Evolutionary conservation across 2,329 filamentous ascomycete species (phyloP).

Genomic region (Aspergillus phoenicis): DNA sequence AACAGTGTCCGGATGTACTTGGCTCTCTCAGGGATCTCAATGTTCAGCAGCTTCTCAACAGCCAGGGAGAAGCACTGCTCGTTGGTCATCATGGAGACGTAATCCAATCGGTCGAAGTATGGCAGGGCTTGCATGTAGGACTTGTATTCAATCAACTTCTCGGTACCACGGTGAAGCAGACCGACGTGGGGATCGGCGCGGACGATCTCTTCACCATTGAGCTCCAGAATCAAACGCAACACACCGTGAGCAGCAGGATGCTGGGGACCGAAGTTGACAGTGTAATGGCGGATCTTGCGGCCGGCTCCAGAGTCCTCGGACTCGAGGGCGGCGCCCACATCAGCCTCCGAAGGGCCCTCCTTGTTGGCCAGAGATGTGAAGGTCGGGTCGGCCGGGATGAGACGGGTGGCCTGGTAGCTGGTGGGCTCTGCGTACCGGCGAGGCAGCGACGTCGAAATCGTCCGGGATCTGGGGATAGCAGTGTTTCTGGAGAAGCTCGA

Average conservation of each 20-base stretch:
- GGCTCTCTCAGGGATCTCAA: conserved; percentile 91
- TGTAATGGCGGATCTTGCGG: conserved; percentile 97
- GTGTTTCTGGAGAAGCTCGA: conserved; percentile 47
- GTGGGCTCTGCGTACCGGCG: conserved; percentile 56
- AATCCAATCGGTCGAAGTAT: conserved; percentile 98
- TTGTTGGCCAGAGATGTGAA: conserved; percentile 52
- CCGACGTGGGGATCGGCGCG: conserved; percentile 96
- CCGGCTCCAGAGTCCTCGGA: conserved; percentile 45
- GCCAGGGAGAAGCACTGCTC: conserved; percentile 96
- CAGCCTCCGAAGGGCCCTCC: conserved; percentile 42
- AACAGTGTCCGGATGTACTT: conserved; percentile 98
- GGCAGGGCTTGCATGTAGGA: conserved; percentile 97
- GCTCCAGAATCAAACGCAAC: conserved; percentile 92
- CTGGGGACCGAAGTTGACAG: conserved; percentile 98
- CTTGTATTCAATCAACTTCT: conserved; percentile 99
- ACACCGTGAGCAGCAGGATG: conserved; percentile 98
- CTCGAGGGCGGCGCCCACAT: conserved; percentile 52
- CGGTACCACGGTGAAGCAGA: conserved; percentile 91
- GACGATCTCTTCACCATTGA: conserved; percentile 97
- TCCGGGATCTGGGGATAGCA: conserved; percentile 52
- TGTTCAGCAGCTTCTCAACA: conserved; percentile 95
- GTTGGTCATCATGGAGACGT: conserved; percentile 99
- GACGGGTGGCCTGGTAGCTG: conserved; percentile 54
- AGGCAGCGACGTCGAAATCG: conserved; percentile 58
- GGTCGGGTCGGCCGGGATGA: conserved; percentile 60